These are phyloP conservation scores for Carex littledalei DNA, from an alignment of 176 grass and related monocot genomes.

Conservation along the genomic window DNA sequence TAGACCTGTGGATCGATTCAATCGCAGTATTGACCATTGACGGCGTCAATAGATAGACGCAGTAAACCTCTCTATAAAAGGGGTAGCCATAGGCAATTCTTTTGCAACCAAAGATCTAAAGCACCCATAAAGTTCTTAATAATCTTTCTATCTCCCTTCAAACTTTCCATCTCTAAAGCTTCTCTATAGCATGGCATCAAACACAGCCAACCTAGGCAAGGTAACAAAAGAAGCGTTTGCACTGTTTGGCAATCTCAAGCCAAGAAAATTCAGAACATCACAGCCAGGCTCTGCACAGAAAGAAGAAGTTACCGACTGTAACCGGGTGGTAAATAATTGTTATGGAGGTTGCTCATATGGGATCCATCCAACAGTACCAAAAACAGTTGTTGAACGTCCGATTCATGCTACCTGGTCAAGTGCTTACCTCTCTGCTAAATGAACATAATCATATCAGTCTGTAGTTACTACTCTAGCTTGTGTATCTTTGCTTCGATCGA, in stretches of 20 bases:
- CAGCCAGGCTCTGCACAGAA: neutral
- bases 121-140: neutral
- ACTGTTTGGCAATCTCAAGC: conserved; percentile 10
- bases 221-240: neutral
- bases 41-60: neutral
- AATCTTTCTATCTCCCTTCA: neutral
- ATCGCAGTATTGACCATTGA: neutral
- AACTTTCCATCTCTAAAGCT: neutral
- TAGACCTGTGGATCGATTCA: neutral
- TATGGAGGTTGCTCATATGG: neutral
- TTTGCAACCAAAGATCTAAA: neutral
- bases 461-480: neutral
- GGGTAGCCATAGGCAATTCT: neutral
- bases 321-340: neutral
- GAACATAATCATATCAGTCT: neutral
- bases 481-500: neutral
- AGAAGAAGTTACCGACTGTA: neutral
- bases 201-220: neutral
- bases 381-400: neutral
- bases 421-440: neutral
- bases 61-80: conserved; percentile 8
- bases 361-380: neutral
- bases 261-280: conserved; percentile 2
- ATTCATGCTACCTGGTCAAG: conserved; percentile 15
- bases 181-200: conserved; percentile 12